These are phyloP conservation scores for Nymphaea colorata DNA, from an alignment of 164 flowering plant genomes.

Conservation along the genomic window DNA sequence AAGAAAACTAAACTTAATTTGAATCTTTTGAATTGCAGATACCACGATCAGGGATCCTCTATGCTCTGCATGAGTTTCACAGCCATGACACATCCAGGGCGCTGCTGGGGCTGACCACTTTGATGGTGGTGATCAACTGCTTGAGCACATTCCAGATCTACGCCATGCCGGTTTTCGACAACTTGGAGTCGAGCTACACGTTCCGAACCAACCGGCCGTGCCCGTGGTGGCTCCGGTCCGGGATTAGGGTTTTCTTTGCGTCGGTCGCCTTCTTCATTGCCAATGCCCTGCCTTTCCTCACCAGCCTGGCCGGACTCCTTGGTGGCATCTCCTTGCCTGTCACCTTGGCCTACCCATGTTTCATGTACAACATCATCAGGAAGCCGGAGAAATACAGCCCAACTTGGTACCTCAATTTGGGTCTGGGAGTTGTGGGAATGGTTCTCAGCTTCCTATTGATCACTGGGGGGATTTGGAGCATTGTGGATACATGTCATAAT, in stretches of 20 bases:
- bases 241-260: constrained; percentile 37
- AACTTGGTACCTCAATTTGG: constrained; percentile 52
- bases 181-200: constrained; percentile 35
- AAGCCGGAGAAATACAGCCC: constrained; percentile 33
- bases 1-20: too few species aligned
- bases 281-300: constrained; percentile 55
- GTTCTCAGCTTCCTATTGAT: constrained; percentile 27
- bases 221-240: constrained; percentile 34
- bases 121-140: constrained; percentile 29
- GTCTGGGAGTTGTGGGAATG: constrained; percentile 43
- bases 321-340: constrained; percentile 68
- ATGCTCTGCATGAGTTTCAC: constrained; percentile 38
- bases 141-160: constrained; percentile 54
- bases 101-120: constrained; percentile 36
- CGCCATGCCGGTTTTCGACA: constrained; percentile 65
- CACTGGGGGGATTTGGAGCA: constrained; percentile 40
- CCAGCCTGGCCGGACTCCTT: constrained; percentile 32
- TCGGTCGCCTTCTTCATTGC: constrained; percentile 38
- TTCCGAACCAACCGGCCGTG: constrained; percentile 34
- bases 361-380: constrained; percentile 68
- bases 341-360: constrained; percentile 72
- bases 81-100: constrained; percentile 26
- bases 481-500: constrained; percentile 38
- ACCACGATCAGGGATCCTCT: constrained; percentile 41
- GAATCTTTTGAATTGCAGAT: constrained; percentile 28